These are phyloP conservation scores for Nissolia schottii DNA, from an alignment of 306 rosid species.

Conservation along the genomic window DNA sequence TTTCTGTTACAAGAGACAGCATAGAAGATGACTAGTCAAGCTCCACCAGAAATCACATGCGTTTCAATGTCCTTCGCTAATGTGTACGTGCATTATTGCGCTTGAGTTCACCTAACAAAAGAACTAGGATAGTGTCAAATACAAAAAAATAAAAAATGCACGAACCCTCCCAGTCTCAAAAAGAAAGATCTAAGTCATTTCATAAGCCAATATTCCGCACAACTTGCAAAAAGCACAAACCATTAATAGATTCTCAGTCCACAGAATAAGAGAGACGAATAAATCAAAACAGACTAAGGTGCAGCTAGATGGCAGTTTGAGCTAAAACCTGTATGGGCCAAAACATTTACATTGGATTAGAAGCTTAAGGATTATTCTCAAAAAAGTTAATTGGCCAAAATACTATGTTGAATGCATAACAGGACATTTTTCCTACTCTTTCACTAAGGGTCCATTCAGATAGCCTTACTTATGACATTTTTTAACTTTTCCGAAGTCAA, in stretches of 20 bases:
- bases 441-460: too few relatives aligned
- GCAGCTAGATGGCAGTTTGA: neutral
- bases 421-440: neutral
- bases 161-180: neutral
- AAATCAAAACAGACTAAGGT: neutral
- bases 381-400: neutral
- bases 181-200: constrained; percentile 4
- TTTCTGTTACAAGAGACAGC: constrained; percentile 61
- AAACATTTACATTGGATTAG: neutral
- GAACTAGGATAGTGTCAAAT: constrained; percentile 27
- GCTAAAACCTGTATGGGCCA: neutral
- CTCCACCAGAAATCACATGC: constrained; percentile 34
- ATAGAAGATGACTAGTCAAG: constrained; percentile 65
- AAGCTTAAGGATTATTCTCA: neutral
- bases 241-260: neutral
- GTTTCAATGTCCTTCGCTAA: constrained; percentile 26
- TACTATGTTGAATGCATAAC: neutral
- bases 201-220: neutral
- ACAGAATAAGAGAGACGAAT: neutral
- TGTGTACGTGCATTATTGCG: constrained; percentile 15
- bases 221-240: neutral
- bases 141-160: neutral
- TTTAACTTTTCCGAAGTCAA: too few relatives aligned
- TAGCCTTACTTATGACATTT: too few relatives aligned
- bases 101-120: constrained; percentile 42